Percentiles rank a stretch among this genome's conserved stretches.
phyloP scores from a whole-genome alignment of 441 rosid genomes.

The Jatropha podagrica region DNA sequence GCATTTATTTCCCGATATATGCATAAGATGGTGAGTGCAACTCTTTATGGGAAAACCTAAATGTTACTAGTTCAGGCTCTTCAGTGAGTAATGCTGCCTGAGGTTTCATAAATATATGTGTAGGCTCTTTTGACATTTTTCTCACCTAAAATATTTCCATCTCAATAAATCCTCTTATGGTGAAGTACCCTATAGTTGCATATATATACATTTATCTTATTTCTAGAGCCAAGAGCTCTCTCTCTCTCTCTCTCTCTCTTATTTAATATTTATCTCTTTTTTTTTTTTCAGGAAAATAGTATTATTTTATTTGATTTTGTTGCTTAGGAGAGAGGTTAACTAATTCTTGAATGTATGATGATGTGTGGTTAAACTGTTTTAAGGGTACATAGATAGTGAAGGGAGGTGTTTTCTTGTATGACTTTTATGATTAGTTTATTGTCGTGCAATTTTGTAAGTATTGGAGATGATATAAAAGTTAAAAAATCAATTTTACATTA shows the following conservation, averaged over 20 bases:
- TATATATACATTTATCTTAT: neutral
- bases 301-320: neutral
- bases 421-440: neutral
- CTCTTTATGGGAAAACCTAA: conserved; percentile 41
- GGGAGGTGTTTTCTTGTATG: neutral
- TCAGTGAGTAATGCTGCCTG: conserved; percentile 26
- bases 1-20: conserved; percentile 26
- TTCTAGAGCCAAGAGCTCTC: neutral
- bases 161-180: conserved; percentile 1
- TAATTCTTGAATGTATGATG: neutral
- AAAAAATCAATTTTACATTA: neutral
- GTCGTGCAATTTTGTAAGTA: neutral
- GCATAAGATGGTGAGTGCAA: conserved; percentile 31
- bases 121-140: conserved; percentile 28
- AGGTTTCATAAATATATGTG: conserved; percentile 26
- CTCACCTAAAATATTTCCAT: conserved; percentile 9
- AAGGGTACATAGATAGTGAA: neutral
- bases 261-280: too few species aligned
- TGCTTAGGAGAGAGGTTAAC: conserved; percentile 18
- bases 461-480: neutral
- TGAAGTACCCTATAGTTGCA: neutral
- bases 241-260: neutral
- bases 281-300: neutral
- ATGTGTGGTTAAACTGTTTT: neutral
- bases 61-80: conserved; percentile 47